Evolutionary conservation across 2,329 filamentous ascomycete species (phyloP), one percentile per base, ranked within the genome.

Genomic region (Apiospora kogelbergensis): DNA sequence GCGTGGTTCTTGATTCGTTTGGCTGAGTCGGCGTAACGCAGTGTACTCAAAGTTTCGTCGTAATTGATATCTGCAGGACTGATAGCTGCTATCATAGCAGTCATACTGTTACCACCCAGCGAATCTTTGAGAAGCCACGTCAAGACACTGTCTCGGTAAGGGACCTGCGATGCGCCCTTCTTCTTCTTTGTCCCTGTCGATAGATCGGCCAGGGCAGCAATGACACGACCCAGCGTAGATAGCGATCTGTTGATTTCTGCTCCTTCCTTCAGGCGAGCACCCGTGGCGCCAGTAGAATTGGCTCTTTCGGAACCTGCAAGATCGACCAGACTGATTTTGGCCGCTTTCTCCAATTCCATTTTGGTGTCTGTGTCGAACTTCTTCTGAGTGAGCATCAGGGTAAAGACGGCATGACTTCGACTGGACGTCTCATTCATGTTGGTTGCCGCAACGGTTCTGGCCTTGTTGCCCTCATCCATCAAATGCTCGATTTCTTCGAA

Each of bases 371-470:
- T 84, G 78, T 99, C 96, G 78, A 92, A 92, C 70, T 93, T 90
- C 80, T 98, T 98, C 80, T 99, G 96, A 0, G 94, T 97, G 63
- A 99, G 85, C 77, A 95, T 98, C 67, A 99, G 85, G 24, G 97
- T 99, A 79, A 99, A 99, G 66, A 99, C 97, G 48, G 96, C 96
- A 81, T 99, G 96, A 79, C 95, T 98, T 85, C 96, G 91, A 88
- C 94, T 97, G 70, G 94, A 98, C 0, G 97, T 99, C 81, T 98
- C 96, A 85, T 99, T 99, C 96, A 99, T 99, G 87, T 98, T 99
- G 46, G 96, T 99, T 9, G 96, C 96, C 3, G 96, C 96, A 46
- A 99, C 96, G 0, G 96, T 99, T 85, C 96, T 89, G 42, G 96
- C 96, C 82, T 99, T 99, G 85, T 99, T 99, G 76, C 96, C 96